A percentile compares a stretch with the other conserved stretches of the same genome.
Conservation (phyloP, 1,284 basidiomycete genomes). For the Boletus albobrunnescens region DNA sequence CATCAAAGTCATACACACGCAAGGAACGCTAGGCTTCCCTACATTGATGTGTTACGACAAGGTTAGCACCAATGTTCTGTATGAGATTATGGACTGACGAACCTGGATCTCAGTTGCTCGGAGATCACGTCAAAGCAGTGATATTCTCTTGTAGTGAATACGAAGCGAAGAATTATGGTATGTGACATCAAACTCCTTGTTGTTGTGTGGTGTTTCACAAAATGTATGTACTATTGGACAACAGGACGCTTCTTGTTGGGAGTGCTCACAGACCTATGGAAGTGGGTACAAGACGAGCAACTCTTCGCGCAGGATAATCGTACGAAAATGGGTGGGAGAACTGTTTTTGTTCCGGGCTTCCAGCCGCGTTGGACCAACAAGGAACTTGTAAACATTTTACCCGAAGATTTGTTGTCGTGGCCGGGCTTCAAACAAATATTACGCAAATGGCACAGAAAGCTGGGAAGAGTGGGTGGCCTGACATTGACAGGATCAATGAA, state of each 20-base stretch:
- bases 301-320: constrained; percentile 64
- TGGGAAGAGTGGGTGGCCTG: constrained; percentile 48
- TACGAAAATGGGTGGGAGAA: constrained; percentile 61
- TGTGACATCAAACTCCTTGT: constrained; percentile 12
- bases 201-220: constrained; percentile 1
- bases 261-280: constrained; percentile 69
- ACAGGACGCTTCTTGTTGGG: constrained; percentile 81
- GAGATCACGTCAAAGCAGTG: constrained; percentile 78
- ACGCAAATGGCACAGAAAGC: constrained; percentile 79
- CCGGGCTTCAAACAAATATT: constrained; percentile 66
- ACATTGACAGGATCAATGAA: background rate
- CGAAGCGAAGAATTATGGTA: constrained; percentile 93
- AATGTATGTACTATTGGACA: background rate
- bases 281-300: constrained; percentile 74
- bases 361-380: constrained; percentile 51
- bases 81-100: constrained; percentile 9
- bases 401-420: constrained; percentile 66
- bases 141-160: constrained; percentile 94
- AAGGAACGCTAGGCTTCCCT: constrained; percentile 84
- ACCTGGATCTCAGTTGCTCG: constrained; percentile 56
- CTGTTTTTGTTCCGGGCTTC: constrained; percentile 62
- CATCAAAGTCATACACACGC: constrained; percentile 81
- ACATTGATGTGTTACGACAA: constrained; percentile 85
- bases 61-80: constrained; percentile 39
- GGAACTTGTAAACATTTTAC: constrained; percentile 33